phyloP scores from a whole-genome alignment of 2,329 filamentous ascomycete species.

The Phyllosticta paracitricarpa region DNA sequence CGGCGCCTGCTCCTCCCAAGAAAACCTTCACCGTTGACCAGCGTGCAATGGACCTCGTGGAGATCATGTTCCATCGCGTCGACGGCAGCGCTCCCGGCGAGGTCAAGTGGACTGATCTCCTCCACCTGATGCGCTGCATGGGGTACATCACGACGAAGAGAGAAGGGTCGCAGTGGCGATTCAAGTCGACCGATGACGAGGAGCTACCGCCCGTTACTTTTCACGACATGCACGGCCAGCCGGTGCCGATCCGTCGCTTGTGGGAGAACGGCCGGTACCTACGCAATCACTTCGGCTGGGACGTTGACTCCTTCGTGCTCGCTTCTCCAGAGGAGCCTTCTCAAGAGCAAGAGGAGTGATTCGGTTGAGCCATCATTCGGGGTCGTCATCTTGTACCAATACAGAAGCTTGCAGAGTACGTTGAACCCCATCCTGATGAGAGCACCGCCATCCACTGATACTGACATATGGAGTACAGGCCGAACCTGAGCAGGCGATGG shows the following conservation, averaged over 20 bases:
- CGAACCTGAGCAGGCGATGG: too few species aligned
- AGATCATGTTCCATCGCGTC: not conserved
- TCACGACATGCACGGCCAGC: not conserved
- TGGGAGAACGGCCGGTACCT: slow-evolving; percentile 24
- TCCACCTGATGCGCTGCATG: not conserved
- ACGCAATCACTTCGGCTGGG: not conserved
- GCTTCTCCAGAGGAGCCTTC: not conserved
- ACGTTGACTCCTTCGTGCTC: not conserved
- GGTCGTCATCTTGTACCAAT: too few species aligned
- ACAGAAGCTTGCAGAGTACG: too few species aligned
- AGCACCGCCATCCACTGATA: too few species aligned
- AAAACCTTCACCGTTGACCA: not conserved
- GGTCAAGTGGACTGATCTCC: not conserved
- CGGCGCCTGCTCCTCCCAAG: not conserved
- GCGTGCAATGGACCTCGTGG: not conserved
- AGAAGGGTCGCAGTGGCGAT: not conserved
- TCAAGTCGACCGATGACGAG: not conserved
- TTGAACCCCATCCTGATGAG: too few species aligned
- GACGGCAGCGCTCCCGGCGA: not conserved
- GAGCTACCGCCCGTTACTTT: not conserved
- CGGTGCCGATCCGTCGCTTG: not conserved
- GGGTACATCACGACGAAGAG: not conserved
- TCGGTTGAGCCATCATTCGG: not conserved
- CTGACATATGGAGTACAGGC: too few species aligned
- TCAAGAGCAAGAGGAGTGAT: too few species aligned